phyloP scores from a whole-genome alignment of 169 alveolate genomes.

The Cryptosporidium tyzzeri region DNA sequence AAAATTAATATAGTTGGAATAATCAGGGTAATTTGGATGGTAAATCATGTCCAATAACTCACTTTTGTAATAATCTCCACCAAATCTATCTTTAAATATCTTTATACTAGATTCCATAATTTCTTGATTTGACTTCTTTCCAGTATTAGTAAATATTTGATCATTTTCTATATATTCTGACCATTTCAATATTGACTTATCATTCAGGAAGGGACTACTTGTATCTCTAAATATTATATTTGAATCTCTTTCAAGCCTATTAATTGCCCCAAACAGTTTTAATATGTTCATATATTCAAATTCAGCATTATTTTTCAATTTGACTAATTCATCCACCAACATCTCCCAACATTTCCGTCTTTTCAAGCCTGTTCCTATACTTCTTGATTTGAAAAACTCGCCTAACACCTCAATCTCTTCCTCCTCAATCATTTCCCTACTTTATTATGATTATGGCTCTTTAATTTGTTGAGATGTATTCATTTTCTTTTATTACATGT shows the following conservation, averaged over 20 bases:
- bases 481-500: not conserved
- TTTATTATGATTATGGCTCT: not conserved
- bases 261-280: conserved; percentile 1
- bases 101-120: conserved; percentile 11
- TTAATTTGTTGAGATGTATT: not conserved
- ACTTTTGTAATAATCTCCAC: not conserved
- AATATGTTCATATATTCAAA: conserved; percentile 5
- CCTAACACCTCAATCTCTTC: not conserved
- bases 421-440: conserved; percentile 13
- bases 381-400: conserved; percentile 16
- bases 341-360: conserved; percentile 55
- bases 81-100: not conserved
- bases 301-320: not conserved
- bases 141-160: not conserved
- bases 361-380: conserved; percentile 22
- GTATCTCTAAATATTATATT: conserved; percentile 7
- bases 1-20: conserved; percentile 8
- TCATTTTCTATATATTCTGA: conserved; percentile 1
- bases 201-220: conserved; percentile 38
- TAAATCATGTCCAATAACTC: conserved; percentile 22
- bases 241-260: conserved; percentile 19
- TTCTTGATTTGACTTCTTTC: conserved; percentile 3
- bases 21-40: conserved; percentile 29
- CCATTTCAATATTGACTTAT: conserved; percentile 37
- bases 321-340: not conserved